Base-by-base conservation (phyloP, 768 basidiomycete species). In the Phallus indusiatus region DNA sequence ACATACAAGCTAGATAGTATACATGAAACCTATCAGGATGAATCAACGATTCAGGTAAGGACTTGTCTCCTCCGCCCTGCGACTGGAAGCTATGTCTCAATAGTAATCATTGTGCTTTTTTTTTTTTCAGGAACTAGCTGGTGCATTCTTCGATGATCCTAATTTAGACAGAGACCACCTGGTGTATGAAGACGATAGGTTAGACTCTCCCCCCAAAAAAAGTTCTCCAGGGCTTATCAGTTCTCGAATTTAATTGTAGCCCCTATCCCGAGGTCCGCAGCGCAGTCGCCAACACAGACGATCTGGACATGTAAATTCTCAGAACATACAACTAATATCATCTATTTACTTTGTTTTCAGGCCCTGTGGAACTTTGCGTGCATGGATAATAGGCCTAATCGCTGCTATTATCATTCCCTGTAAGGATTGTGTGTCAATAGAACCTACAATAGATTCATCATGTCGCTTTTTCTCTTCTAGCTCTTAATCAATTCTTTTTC, bases 211-310 rank as follows among this genome's bases (percentile, higher is more conserved):
- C 5, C 21, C 28, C 5, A 28, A 28, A 28, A 28, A 28, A 28
- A 28, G 28, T 2, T 52, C 24, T 56, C 28, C 16, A 18, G 20
- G 10, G 16, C n/a, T n/a, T n/a, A 56, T 47, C 10, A n/a, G 28
- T 55, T 5, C 53, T 55, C 49, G 28, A 37, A 4, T 57, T 67
- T 72, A 72, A 66, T 3, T 47, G 6, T 18, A 53, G 52, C 14
- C 80, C 79, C 2, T 81, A 81, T 61, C 76, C 77, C 18, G 79
- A 81, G 65, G 79, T 81, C 37, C 72, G 79, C 57, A 78, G 78
- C 28, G 74, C 76, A 33, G 80, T 80, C 53, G 71, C 75, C 53
- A 77, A 77, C 63, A 76, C 76, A 8, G 78, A 79, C 60, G 78
- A 79, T 56, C 71, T 74, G 7, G 63, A 66, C 12, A 75, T 78